Evolutionary conservation across 306 rosid species (phyloP), one percentile per base, ranked within the genome.

Genomic region (Rosa multiflora): DNA sequence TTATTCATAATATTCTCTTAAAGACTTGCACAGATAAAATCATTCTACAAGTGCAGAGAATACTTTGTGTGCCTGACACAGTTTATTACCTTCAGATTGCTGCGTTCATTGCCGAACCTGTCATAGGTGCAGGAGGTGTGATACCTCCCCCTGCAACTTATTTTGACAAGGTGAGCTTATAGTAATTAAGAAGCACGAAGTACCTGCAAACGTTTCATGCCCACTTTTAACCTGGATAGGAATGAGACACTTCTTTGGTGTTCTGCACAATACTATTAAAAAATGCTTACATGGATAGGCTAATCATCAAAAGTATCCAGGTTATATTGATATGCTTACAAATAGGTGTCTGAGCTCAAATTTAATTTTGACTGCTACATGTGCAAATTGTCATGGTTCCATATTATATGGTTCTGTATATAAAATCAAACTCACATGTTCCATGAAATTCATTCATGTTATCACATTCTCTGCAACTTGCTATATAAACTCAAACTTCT

Each of bases 1-100:
- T 79, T 59, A 58, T 78, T 78, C 76, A 21, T 56, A 56, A 73
- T 11, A 39, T 62, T 20, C 46, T 76, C 29, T 68, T 29, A 3
- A 18, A 67, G 0, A 5, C 72, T 42, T 1, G 17, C 52, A 23
- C 44, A 40, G 74, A 42, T 73, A 74, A 42, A 83, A 75, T 74
- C 53, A 58, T 74, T 21, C 40, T 75, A 10, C 59, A 26, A 76
- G 7, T 62, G 62, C 72, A 20, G 13, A 73, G 6, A 26, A 26
- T 26, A 26, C 29, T 26, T 26, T 26, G 29, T 26, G 29, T 26
- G 29, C 29, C 29, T 26, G 29, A 26, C 29, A 26, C 29, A 26
- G 29, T 26, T 26, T 26, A 26, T 26, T 26, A 26, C 29, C 29
- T 26, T 26, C 29, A 26, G 29, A 26, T 26, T 26, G 29, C 29